Evolutionary conservation across 2,329 filamentous ascomycete species (phyloP).

Genomic region (Claviceps paspali): DNA sequence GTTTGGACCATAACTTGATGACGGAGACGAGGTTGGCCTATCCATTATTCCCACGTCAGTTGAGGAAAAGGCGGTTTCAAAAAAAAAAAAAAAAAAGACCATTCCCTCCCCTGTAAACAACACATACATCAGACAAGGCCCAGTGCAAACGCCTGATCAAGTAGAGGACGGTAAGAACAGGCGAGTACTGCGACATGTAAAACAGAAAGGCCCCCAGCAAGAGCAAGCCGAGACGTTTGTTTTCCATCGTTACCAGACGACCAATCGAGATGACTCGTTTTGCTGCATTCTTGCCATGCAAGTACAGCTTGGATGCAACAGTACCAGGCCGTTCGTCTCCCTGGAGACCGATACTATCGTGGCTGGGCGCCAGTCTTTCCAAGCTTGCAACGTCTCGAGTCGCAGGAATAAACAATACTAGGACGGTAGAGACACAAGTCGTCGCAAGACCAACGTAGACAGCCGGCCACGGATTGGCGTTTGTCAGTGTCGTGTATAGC

Average conservation of each 20-base stretch:
- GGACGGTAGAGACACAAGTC: neutral
- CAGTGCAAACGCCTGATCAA: neutral
- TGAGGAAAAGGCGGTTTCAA: neutral
- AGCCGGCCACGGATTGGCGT: neutral
- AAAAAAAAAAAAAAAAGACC: neutral
- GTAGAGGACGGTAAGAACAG: neutral
- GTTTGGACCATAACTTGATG: neutral
- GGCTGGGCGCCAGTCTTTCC: no score
- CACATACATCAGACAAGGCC: slow-evolving; percentile 1
- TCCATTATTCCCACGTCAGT: neutral
- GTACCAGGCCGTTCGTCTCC: neutral
- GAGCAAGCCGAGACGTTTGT: slow-evolving; percentile 1
- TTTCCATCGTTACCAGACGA: slow-evolving; percentile 1
- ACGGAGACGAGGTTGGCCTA: neutral
- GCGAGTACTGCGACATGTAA: slow-evolving; percentile 1
- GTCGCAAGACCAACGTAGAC: slow-evolving; percentile 3
- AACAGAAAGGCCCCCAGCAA: neutral
- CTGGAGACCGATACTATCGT: neutral
- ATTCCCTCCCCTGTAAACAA: neutral
- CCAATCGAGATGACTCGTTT: neutral
- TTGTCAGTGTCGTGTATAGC: neutral
- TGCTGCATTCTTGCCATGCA: neutral
- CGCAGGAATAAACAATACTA: slow-evolving; percentile 3
- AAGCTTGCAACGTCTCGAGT: slow-evolving; percentile 3
- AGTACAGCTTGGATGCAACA: neutral